Evolutionary conservation across 305 asterid genomes (phyloP), one percentile per base, ranked within the genome.

Genomic region (Petunia hybrid): DNA sequence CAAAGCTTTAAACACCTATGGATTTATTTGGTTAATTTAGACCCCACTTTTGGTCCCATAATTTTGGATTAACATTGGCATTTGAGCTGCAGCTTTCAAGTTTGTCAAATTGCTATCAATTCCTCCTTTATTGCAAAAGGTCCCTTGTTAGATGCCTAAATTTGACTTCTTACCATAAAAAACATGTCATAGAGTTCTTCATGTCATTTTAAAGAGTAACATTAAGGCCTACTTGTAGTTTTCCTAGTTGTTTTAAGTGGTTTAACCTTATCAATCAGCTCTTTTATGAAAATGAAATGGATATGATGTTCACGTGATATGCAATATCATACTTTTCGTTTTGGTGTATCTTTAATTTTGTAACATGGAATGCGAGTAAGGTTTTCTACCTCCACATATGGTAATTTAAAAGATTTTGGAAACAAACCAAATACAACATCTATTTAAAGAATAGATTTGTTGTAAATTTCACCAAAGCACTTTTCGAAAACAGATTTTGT

Each of bases 161-260:
- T 7, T 53, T 53, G 79, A 53, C 79, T 74, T 74, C 48, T 74
- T 53, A 53, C 79, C 79, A 7, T 4, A 74, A 74, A 71, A 74
- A 53, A 7, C 36, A 74, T 22, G 31, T 53, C 48, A 36, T 51
- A 12, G 8, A n/a, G 13, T 35, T 73, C 53, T 74, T 74, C 51
- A 53, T 74, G 79, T 4, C 64, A 53, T 51, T 74, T 74, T 53
- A 53, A 74, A 36, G 79, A 74, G 79, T 74, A 74, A 53, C 79
- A 74, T 3, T 74, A 36, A 74, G 79, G 38, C 64, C 48, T 74
- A 74, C 78, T 74, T 74, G 38, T 48, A 36, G 1, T 13, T 51
- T 51, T 38, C 45, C 36, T 51, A 36, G 6, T 36, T 73, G 63
- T 73, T 53, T 51, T 73, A 53, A 51, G 78, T 73, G 46, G 36